Evolutionary conservation across 352 stramenopile species (phyloP).

Genomic region (Albugo candida): DNA sequence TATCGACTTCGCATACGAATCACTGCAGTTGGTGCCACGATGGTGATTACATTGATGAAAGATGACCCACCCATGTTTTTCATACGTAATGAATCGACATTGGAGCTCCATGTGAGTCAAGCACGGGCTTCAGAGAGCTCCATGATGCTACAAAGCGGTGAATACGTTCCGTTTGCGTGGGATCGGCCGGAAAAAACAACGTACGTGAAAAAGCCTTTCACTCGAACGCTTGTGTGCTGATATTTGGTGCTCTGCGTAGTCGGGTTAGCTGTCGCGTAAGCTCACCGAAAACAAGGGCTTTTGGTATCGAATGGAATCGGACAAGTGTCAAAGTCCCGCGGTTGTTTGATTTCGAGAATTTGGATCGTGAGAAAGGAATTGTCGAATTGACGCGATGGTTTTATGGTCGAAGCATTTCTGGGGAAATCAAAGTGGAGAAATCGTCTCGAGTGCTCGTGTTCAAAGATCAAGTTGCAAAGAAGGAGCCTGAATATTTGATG

Average conservation of each 20-base stretch:
- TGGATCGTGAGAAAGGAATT: constrained; percentile 55
- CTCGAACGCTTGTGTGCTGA: neutral
- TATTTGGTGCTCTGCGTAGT: constrained; percentile 11
- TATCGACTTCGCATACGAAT: constrained; percentile 51
- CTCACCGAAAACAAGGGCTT: no score
- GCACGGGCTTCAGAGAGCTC: constrained; percentile 39
- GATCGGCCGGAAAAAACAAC: constrained; percentile 45
- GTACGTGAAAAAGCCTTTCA: constrained; percentile 13
- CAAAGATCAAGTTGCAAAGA: constrained; percentile 33
- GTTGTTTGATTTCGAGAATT: constrained; percentile 71
- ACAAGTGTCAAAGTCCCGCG: constrained; percentile 33
- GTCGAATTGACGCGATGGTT: constrained; percentile 50
- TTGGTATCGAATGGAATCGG: constrained; percentile 9
- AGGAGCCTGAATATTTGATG: constrained; percentile 40
- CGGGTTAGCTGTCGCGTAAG: constrained; percentile 26
- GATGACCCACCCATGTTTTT: constrained; percentile 75
- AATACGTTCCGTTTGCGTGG: constrained; percentile 71
- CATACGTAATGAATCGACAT: constrained; percentile 64
- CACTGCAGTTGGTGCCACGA: constrained; percentile 47
- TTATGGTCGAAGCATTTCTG: constrained; percentile 46
- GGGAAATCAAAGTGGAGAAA: constrained; percentile 55
- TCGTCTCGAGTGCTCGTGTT: constrained; percentile 70
- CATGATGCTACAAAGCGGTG: constrained; percentile 36
- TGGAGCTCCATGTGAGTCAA: constrained; percentile 54
- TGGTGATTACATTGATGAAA: constrained; percentile 54